Percentiles rank a stretch among this genome's conserved stretches.
phyloP scores from a whole-genome alignment of 2,329 filamentous ascomycete genomes.

The Alternaria alternata region DNA sequence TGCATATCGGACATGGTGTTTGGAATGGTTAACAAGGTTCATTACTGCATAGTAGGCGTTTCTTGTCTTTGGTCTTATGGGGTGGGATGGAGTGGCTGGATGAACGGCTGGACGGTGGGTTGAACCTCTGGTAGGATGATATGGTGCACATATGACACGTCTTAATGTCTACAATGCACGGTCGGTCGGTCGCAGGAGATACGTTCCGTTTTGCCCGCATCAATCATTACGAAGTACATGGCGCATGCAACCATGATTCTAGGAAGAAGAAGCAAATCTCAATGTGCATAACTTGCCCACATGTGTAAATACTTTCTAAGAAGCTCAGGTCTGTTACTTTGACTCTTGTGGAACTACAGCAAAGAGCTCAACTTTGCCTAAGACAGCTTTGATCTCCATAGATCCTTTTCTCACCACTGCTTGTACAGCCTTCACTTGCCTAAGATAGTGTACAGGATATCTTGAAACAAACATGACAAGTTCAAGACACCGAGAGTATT shows the following conservation, averaged over 20 bases:
- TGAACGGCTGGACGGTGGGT: background rate
- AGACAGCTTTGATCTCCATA: too few relatives aligned
- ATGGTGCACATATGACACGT: slow-evolving; percentile 1
- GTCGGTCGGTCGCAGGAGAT: background rate
- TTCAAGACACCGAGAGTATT: too few relatives aligned
- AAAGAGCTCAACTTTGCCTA: background rate
- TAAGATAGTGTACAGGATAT: too few relatives aligned
- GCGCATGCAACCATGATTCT: background rate
- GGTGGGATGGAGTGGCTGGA: background rate
- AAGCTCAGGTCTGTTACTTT: background rate
- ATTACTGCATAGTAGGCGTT: slow-evolving; percentile 5
- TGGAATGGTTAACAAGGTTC: background rate
- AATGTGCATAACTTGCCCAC: background rate
- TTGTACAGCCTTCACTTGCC: too few relatives aligned
- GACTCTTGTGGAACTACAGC: background rate
- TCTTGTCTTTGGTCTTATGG: background rate
- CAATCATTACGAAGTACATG: background rate
- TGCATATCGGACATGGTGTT: slow-evolving; percentile 17
- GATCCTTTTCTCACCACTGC: too few relatives aligned
- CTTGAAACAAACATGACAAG: too few relatives aligned
- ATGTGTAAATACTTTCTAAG: background rate
- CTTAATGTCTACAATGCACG: slow-evolving; percentile 5
- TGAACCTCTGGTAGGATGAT: background rate
- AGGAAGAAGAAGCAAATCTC: background rate
- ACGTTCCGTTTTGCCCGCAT: background rate